These are phyloP conservation scores for Hypoxylon sp. DNA, from an alignment of 2,329 filamentous ascomycete genomes.

Conservation along the genomic window DNA sequence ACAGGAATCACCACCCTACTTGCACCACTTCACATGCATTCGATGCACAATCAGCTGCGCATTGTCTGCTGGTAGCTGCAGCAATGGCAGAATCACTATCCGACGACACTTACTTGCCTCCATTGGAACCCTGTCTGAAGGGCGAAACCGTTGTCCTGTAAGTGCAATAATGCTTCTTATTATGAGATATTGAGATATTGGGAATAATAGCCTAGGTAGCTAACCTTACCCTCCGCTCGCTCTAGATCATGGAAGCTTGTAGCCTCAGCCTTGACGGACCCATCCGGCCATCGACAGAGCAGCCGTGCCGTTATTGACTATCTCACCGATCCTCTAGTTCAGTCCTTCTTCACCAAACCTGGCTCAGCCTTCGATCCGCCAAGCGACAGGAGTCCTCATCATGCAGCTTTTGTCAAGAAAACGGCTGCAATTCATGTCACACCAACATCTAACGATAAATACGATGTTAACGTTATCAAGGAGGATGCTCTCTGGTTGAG, in stretches of 20 bases:
- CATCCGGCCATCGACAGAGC: slow-evolving; percentile 68
- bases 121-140: slow-evolving; percentile 86
- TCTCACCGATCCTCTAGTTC: slow-evolving; percentile 77
- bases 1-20: slow-evolving; percentile 45
- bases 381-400: slow-evolving; percentile 69
- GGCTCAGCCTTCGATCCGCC: slow-evolving; percentile 76
- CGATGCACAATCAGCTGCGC: slow-evolving; percentile 51
- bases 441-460: slow-evolving; percentile 74
- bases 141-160: slow-evolving; percentile 87
- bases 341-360: slow-evolving; percentile 77
- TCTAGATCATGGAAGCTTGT: slow-evolving; percentile 74
- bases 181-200: background rate
- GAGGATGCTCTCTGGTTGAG: slow-evolving; percentile 89
- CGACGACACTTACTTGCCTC: slow-evolving; percentile 83
- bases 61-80: slow-evolving; percentile 65
- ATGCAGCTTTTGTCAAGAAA: slow-evolving; percentile 83
- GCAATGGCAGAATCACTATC: slow-evolving; percentile 78
- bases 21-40: slow-evolving; percentile 51
- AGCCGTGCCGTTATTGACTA: slow-evolving; percentile 75
- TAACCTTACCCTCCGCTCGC: slow-evolving; percentile 12
- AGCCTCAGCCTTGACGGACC: slow-evolving; percentile 70
- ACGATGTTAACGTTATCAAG: slow-evolving; percentile 85
- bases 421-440: slow-evolving; percentile 89
- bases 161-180: slow-evolving; percentile 55
- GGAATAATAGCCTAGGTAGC: background rate